These are phyloP conservation scores for Tylopilus felleus DNA, from an alignment of 768 basidiomycete species.

Conservation along the genomic window DNA sequence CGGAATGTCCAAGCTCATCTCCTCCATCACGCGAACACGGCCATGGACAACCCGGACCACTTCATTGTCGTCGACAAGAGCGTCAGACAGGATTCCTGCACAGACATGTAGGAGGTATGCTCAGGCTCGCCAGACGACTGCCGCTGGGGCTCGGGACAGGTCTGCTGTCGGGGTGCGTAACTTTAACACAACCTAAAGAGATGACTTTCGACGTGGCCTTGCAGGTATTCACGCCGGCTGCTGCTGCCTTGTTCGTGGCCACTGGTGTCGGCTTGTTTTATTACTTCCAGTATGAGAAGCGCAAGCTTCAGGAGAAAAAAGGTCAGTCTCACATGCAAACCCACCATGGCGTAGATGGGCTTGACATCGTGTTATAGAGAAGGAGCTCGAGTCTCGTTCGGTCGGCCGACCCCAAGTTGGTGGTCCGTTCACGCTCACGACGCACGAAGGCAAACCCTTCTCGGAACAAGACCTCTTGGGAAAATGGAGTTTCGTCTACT, in stretches of 20 bases:
- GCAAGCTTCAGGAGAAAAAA: slow-evolving; percentile 67
- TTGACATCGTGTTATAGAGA: slow-evolving; percentile 43
- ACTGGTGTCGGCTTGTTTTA: slow-evolving; percentile 79
- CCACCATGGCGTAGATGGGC: not conserved
- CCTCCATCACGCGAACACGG: slow-evolving; percentile 17
- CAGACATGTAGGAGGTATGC: slow-evolving; percentile 16
- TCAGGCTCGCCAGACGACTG: slow-evolving; percentile 16
- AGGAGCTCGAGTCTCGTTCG: slow-evolving; percentile 67
- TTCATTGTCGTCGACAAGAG: not conserved
- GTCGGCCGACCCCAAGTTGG: slow-evolving; percentile 88
- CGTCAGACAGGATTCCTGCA: not conserved
- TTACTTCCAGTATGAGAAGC: slow-evolving; percentile 90
- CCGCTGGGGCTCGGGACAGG: slow-evolving; percentile 31
- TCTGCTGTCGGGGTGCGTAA: slow-evolving; percentile 34
- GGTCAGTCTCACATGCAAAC: slow-evolving; percentile 42
- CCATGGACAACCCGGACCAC: slow-evolving; percentile 10
- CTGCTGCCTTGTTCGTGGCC: slow-evolving; percentile 79
- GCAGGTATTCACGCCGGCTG: slow-evolving; percentile 89
- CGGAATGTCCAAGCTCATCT: slow-evolving; percentile 22
- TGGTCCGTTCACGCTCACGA: slow-evolving; percentile 79
- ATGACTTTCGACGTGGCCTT: not conserved
- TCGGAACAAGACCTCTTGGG: slow-evolving; percentile 82
- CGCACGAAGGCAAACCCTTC: slow-evolving; percentile 65
- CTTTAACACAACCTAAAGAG: not conserved
- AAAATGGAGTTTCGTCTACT: slow-evolving; percentile 90